Evolutionary conservation across 75 land plant genomes (phyloP), one percentile per base, ranked within the genome.

Genomic region (Chamaecyparis obtusa): DNA sequence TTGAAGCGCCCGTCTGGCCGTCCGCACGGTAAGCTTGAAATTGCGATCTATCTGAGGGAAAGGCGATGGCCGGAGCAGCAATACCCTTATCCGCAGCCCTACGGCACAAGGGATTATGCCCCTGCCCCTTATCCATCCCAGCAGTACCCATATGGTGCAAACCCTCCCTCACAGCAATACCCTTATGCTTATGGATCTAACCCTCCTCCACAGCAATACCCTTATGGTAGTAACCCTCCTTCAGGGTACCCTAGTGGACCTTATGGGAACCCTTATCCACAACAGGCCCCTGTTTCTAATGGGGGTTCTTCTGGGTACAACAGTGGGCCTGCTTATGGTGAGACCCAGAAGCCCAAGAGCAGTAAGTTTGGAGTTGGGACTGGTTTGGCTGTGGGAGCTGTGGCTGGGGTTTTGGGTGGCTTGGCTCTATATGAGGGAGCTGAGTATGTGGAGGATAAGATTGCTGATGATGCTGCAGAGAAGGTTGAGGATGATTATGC

Each of bases 1-100:
- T 86, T 92, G 46, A 89, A 89, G 57, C 92, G 95, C 41, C 94
- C 94, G 19, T 94, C 94, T 36, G 95, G 95, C 8, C 91, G 95
- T 0, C 94, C 95, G 27, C 95, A 94, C 6, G 95, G 95, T 4
- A 93, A 91, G 88, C 87, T 94, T 78, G 86, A 91, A 8, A 30
- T 93, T 41, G 90, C 88, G 27, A 30, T 94, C 77, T 87, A 84
- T 1, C 9, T 94, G 11, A 76, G 83, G 6, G 92, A 92, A 55
- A 57, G 21, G 35, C 77, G 41, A 57, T 57, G 57, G 71, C 89
- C 90, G 24, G 86, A 81, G 3, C 19, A 72, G 48, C 88, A 91
- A 36, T 88, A 87, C 33, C 54, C 72, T 49, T 56, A 72, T 39
- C 67, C 46, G 6, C 36, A 74, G 36, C 17, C 76, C 36, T 84